phyloP scores from a whole-genome alignment of 1,284 basidiomycete species.

The Anthracocystis walkeri region DNA sequence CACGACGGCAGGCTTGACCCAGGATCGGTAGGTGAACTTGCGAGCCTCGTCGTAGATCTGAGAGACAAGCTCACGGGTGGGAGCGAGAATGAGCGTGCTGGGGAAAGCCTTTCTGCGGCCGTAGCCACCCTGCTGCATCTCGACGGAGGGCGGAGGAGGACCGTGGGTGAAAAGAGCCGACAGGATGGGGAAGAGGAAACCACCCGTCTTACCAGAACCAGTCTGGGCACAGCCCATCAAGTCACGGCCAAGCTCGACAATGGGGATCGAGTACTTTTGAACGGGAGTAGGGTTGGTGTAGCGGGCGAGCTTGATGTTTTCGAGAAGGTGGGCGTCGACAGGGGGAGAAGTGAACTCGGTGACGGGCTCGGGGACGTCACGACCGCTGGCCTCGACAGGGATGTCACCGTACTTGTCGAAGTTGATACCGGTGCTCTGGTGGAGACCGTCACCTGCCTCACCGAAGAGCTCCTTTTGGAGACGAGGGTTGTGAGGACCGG shows the following conservation, averaged over 20 bases:
- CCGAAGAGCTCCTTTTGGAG: constrained; percentile 97
- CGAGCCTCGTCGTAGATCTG: constrained; percentile 99
- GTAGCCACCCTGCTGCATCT: constrained; percentile 72
- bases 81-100: constrained; percentile 93
- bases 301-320: constrained; percentile 92
- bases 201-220: constrained; percentile 98
- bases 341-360: constrained; percentile 87
- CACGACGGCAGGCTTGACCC: constrained; percentile 98
- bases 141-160: constrained; percentile 77
- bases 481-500: constrained; percentile 83
- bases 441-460: constrained; percentile 78
- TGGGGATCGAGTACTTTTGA: constrained; percentile 99
- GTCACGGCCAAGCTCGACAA: constrained; percentile 89
- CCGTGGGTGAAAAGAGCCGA: constrained; percentile 91
- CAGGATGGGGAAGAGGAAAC: constrained; percentile 99
- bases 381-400: constrained; percentile 96
- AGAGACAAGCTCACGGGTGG: constrained; percentile 97
- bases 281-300: constrained; percentile 97
- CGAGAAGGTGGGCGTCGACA: constrained; percentile 90
- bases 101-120: constrained; percentile 92
- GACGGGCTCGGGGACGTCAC: constrained; percentile 93
- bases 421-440: constrained; percentile 96
- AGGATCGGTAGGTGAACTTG: constrained; percentile 99
- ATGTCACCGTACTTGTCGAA: constrained; percentile 99
- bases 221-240: constrained; percentile 99